These are phyloP conservation scores for Hypoxylon lenormandii DNA, from an alignment of 495 filamentous ascomycete genomes.

Conservation along the genomic window DNA sequence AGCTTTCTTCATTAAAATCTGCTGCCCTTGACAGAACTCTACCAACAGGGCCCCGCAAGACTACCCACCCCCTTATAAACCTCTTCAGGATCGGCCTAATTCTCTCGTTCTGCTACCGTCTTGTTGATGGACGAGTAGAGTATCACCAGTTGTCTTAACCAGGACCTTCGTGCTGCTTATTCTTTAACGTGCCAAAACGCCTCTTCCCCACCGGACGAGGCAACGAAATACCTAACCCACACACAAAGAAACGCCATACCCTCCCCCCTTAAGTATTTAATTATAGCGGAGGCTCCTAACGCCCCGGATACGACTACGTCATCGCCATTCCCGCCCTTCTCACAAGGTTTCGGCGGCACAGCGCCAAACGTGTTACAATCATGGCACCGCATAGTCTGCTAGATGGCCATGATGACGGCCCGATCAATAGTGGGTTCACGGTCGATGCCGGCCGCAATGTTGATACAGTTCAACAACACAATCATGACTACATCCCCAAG, in stretches of 20 bases:
- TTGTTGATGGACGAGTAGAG: no score
- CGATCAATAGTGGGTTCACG: slow-evolving; percentile 20
- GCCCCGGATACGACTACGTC: slow-evolving; percentile 25
- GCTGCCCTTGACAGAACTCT: background rate
- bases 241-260: no score
- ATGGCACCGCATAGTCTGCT: slow-evolving; percentile 44
- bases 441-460: slow-evolving; percentile 2
- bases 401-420: slow-evolving; percentile 39
- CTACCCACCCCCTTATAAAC: no score
- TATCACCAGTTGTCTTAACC: no score
- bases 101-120: no score
- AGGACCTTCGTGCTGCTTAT: no score
- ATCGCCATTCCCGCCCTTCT: background rate
- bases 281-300: slow-evolving; percentile 2
- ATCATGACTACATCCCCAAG: slow-evolving; percentile 7
- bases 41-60: no score
- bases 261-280: background rate
- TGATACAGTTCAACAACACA: background rate
- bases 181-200: no score
- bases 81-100: no score
- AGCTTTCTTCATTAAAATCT: slow-evolving; percentile 10
- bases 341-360: background rate
- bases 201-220: no score
- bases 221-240: no score
- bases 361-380: slow-evolving; percentile 1